These are phyloP conservation scores for Globisporangium okanoganense DNA, from an alignment of 352 stramenopile species.

Conservation along the genomic window DNA sequence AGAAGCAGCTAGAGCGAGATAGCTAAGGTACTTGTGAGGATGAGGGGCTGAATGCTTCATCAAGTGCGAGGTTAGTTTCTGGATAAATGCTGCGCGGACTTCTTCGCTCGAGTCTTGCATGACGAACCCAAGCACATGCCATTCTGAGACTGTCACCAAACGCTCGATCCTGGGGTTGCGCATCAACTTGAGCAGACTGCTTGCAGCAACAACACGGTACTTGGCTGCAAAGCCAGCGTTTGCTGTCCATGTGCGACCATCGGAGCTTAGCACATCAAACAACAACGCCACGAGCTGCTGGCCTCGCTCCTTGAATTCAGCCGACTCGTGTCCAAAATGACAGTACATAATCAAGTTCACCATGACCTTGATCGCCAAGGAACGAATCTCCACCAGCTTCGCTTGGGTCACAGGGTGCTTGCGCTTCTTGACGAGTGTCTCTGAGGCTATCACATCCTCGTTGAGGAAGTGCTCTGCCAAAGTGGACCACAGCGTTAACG, in stretches of 20 bases:
- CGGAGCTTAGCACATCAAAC: conserved; percentile 58
- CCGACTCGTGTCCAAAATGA: conserved; percentile 13
- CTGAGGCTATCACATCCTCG: not conserved
- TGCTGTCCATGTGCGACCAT: conserved; percentile 44
- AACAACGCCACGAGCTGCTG: conserved; percentile 41
- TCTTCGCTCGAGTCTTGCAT: conserved; percentile 75
- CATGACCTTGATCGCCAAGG: conserved; percentile 52
- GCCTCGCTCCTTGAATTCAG: conserved; percentile 20
- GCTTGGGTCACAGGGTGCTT: conserved; percentile 23
- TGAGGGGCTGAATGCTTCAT: conserved; percentile 56
- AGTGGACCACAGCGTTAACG: conserved; percentile 39
- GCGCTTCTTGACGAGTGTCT: not conserved
- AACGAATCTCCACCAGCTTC: conserved; percentile 45
- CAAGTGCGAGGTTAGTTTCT: conserved; percentile 69
- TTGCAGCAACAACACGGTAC: conserved; percentile 49
- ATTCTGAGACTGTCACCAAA: conserved; percentile 49
- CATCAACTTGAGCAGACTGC: conserved; percentile 60
- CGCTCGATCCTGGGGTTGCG: conserved; percentile 51
- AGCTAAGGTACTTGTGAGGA: conserved; percentile 81
- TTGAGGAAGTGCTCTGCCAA: conserved; percentile 46
- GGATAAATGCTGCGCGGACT: conserved; percentile 65
- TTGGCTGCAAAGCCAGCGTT: conserved; percentile 32
- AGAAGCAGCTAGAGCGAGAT: conserved; percentile 60
- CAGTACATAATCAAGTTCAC: conserved; percentile 60
- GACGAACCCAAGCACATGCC: conserved; percentile 74